Base-by-base conservation (phyloP, 225 moss, liverwort and hornwort genomes). In the Physcomitrium patens region DNA sequence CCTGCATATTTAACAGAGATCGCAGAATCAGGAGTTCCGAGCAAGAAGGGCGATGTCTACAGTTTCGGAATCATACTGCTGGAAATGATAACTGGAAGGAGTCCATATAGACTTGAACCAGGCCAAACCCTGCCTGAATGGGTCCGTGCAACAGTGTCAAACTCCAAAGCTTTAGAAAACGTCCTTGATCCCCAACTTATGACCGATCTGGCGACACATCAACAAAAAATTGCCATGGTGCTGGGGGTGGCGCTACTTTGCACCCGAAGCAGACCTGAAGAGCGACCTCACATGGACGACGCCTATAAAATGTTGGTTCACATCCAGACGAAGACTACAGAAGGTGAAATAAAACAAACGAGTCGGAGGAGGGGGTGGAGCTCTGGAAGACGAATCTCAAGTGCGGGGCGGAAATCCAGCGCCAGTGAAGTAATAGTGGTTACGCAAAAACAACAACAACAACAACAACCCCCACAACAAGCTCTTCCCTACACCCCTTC, bases 201-300 rank as follows among this genome's bases (percentile, higher is more conserved):
- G 72, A 67, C 60, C 10, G 87, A 87, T 57, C 72, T 87, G 9
- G 10, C 71, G 10, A 1, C 17, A 10, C 75, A 87, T 44, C 84
- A 87, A 66, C 87, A 87, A 68, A 82, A 75, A 74, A 87, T 85
- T 74, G 84, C 84, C 65, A 87, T 85, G 87, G 75, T 85, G 60
- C 10, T 87, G 80, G 87, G 87, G 18, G 84, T 87, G 72, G 87
- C 87, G 13, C 84, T 87, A 1, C 80, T 87, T 44, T 87, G 87
- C 68, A 75, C 84, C 8, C 79, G 87, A 24, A 60, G 72, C 55
- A 77, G 80, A 63, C 79, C 82, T 18, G 79, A 81, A 45, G 84
- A 85, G 72, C 77, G 84, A 1, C 87, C 87, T 14, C 54, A 43
- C 47, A 85, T 87, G 79, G 82, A 69, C 12, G 84, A 85, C 5